phyloP scores from a whole-genome alignment of 2,329 filamentous ascomycete genomes.

The Drechslera avenae region DNA sequence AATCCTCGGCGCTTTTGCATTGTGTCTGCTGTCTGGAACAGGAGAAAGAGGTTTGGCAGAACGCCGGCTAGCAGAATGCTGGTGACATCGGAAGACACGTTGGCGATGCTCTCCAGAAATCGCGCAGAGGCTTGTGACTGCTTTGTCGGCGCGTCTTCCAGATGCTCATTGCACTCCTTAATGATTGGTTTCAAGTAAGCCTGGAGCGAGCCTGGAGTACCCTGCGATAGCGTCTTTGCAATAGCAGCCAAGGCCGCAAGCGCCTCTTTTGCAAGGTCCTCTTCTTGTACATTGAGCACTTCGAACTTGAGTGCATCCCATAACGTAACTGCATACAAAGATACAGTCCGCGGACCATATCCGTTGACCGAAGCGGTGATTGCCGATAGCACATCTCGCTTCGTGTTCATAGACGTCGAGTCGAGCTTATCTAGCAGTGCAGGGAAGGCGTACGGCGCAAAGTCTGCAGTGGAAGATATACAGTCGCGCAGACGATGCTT shows the following conservation, averaged over 20 bases:
- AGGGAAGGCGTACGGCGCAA: conserved; percentile 71
- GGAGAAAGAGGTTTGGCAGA: conserved; percentile 62
- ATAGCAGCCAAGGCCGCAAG: conserved; percentile 61
- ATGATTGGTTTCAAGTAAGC: conserved; percentile 65
- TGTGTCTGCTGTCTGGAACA: conserved; percentile 66
- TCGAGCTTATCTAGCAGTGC: conserved; percentile 71
- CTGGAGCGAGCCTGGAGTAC: conserved; percentile 54
- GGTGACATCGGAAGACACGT: conserved; percentile 61
- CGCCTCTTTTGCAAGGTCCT: conserved; percentile 66
- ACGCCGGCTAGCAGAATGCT: conserved; percentile 61
- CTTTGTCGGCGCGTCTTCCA: conserved; percentile 71
- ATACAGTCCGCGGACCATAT: conserved; percentile 64
- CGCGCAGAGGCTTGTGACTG: conserved; percentile 68
- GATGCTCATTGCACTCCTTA: conserved; percentile 70
- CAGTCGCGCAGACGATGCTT: conserved; percentile 68
- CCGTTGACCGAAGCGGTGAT: conserved; percentile 63
- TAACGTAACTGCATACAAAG: conserved; percentile 66
- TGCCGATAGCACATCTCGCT: conserved; percentile 70
- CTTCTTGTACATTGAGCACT: conserved; percentile 69
- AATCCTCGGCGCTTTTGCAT: conserved; percentile 67
- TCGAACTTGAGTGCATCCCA: conserved; percentile 74
- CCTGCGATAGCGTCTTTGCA: conserved; percentile 59
- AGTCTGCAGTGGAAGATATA: conserved; percentile 65
- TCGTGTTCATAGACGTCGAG: conserved; percentile 70
- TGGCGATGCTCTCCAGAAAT: conserved; percentile 63